These are phyloP conservation scores for Leishmania lainsoni DNA, from an alignment of 208 protist genomes.

Conservation along the genomic window DNA sequence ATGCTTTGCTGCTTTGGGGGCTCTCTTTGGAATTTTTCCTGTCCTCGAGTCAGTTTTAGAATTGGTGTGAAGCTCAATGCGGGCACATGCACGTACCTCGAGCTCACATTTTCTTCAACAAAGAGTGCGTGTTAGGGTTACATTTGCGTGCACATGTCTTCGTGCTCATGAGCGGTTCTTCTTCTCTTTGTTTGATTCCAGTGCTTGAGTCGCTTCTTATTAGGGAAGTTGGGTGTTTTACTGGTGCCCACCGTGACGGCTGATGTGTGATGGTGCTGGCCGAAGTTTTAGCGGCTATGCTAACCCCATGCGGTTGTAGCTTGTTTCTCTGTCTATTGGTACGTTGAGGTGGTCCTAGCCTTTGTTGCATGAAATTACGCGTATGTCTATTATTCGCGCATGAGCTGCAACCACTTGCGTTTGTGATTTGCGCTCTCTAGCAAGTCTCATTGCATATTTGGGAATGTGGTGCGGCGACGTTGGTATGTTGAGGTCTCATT, in stretches of 20 bases:
- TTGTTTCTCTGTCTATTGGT: background rate
- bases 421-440: background rate
- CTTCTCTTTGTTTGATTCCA: background rate
- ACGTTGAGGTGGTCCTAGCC: background rate
- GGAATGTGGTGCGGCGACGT: background rate
- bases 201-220: no score
- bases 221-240: background rate
- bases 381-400: no score
- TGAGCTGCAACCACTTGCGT: background rate
- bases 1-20: background rate
- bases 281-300: background rate
- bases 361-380: background rate
- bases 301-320: background rate
- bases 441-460: background rate
- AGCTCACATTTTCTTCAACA: background rate
- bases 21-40: background rate
- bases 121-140: background rate
- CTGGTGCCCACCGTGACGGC: background rate
- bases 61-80: background rate
- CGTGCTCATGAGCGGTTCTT: background rate
- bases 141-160: background rate
- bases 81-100: background rate
- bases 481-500: background rate
- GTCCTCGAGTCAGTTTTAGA: background rate
- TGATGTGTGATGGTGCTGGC: background rate